Base-by-base conservation (phyloP, 129 eudicot species). In the Flaveria linearis region DNA sequence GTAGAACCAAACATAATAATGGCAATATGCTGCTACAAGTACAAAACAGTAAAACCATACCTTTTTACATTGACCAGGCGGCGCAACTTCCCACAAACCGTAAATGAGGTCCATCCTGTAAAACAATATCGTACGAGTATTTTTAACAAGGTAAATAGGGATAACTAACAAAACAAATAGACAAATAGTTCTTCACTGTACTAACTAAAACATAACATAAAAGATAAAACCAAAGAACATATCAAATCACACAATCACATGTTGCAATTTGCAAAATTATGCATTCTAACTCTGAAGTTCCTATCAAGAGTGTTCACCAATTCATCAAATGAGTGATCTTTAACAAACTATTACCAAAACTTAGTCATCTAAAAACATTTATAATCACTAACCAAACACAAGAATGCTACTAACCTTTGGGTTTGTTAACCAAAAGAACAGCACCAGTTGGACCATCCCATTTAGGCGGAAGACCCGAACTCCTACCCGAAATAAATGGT, bases 21-120 rank as follows among this genome's bases (percentile, higher is more conserved):
- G 61, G 80, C 68, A 67, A 22, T 22, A 60, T 56, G 72, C 58
- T 33, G 58, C 60, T 50, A 73, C 36, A 49, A 69, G 1, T 15
- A 22, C 73, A 56, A 52, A 67, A 39, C 53, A 69, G 5, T 11
- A 68, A 68, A 55, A 47, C 13, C 64, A 25, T 77, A 93, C 97
- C 99, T 94, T 94, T 94, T 94, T 74, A 91, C 96, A 76, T 89
- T 81, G 80, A 89, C 96, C 62, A 94, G 71, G 60, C 97, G 97
- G 4, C 99, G 88, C 78, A 94, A 79, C 87, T 91, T 94, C 53
- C 99, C 99, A 83, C 99, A 91, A 74, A 94, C 99, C 25, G 99
- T 94, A 81, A 91, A 94, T 15, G 99, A 94, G 43, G 99, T 94
- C 99, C 97, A 94, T 76, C 99, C 99, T 94, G 89, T 78, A 80